Evolutionary conservation across 148 eudicot genomes (phyloP), one percentile per base, ranked within the genome.

Genomic region (Pouteria glomerata): DNA sequence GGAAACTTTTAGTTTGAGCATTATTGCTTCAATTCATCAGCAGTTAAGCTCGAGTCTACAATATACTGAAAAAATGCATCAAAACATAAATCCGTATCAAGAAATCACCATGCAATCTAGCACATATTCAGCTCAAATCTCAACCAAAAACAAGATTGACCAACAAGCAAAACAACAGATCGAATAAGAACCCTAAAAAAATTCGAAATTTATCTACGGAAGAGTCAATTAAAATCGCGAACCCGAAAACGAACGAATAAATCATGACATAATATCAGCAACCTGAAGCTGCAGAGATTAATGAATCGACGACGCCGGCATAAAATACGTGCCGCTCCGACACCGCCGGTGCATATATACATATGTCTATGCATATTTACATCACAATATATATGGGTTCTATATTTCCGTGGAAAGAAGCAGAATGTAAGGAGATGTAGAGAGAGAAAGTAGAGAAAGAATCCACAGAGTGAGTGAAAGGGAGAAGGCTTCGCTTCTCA

Each of bases 291-390:
- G 53, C 66, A 44, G 55, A 44, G 6, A n/a, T 41, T 24, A 39
- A 15, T 29, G 73, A 70, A 27, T 70, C 51, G 37, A 70, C 64
- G 23, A 31, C 27, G 65, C 21, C n/a, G 52, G n/a, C n/a, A n/a
- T n/a, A 56, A 27, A 48, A 57, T 30, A 29, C 63, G 44, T 13
- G 12, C 21, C 33, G 3, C 64, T 70, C n/a, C 64, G 19, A 27
- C 50, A 24, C 23, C n/a, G 21, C 44, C 2, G 57, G 53, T 34
- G 31, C 6, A 35, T 12, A 23, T 8, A 35, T 6, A 13, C 5
- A 51, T 33, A n/a, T 31, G 5, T 26, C 14, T 56, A n/a, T 1
- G 8, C 26, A 56, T 10, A 10, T 3, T 16, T n/a, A 51, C 10
- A 19, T 51, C 7, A 16, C 31, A 48, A 16, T 37, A 34, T 47